Evolutionary conservation across 2,329 filamentous ascomycete species (phyloP), one percentile per base, ranked within the genome.

Genomic region (Sarocladium kiliense): DNA sequence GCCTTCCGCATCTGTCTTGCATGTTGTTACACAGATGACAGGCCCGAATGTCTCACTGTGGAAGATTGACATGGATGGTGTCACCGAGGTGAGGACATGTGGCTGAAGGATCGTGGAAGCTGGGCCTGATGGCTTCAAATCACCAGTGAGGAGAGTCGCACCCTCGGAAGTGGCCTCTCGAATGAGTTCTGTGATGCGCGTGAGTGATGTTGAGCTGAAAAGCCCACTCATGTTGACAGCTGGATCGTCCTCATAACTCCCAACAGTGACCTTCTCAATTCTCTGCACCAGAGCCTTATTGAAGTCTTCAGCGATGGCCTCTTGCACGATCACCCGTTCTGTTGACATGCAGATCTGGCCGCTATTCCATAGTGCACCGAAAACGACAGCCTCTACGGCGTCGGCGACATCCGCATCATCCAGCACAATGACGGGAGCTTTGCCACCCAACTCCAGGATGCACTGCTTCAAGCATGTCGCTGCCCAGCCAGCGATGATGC

Each of bases 401-500:
- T 78, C 76, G 19, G 84, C 75, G 42, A 89, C 61, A 61, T 89
- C 75, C 12, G 86, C 86, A 65, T 89, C 86, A 36, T 85, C 81
- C 59, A 86, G 77, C 1, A 89, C 79, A 54, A 89, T 78, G 1
- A 83, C 79, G 2, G 80, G 80, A 1, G 85, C 84, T 65, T 89
- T 90, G 42, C 87, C 86, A 2, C 87, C 87, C 1, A 89, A 75
- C 66, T 90, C 87, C 65, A 89, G 75, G 2, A 89, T 72, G 21
- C 83, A 77, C 0, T 85, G 85, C 72, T 89, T 90, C 50, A 88
- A 73, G 64, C 82, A 71, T 63, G 84, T 81, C 16, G 85, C 86
- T 0, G 85, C 83, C 26, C 78, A 75, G 14, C 74, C 72, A 2
- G 82, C 84, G 58, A 89, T 79, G 63, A 87, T 84, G 21, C 78